Evolutionary conservation across 345 rosid species (phyloP), one percentile per base, ranked within the genome.

Genomic region (Eucalyptus regnans): DNA sequence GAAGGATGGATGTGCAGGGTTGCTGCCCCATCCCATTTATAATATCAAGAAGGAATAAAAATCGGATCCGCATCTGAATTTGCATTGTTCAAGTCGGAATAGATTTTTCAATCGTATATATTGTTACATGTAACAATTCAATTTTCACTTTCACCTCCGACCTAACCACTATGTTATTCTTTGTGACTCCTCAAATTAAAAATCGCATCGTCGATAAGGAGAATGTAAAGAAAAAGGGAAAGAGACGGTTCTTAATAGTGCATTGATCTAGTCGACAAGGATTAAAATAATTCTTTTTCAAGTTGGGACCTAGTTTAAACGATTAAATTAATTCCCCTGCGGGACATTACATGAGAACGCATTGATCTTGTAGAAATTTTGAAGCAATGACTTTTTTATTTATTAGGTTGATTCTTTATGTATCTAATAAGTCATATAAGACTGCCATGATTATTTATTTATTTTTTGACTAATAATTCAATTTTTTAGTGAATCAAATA

Each of bases 161-260:
- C 29, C 64, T n/a, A 10, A 2, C 2, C 0, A 0, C 3, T 23
- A 58, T 58, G 14, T 58, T 5, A 58, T 23, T 9, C 0, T 58
- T 58, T 25, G 3, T 25, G 14, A 10, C n/a, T 58, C 12, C 7
- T 9, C 1, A 58, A 33, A 58, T 2, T 9, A 58, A 58, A 58
- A 2, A 10, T 0, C 5, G 0, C n/a, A 10, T 10, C 3, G 0
- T 58, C 14, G 0, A 58, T 25, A 25, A 7, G n/a, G 13, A 23
- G 64, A 1, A 23, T 14, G 64, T 2, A 5, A 10, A 5, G 64
- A 56, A 56, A 22, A 9, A 58, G 7, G 3, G 3, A 2, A 58
- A 58, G 29, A 10, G 14, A 58, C 1, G 3, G 64, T 58, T 23
- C 29, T 58, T 58, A 58, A 58, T 56, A 56, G 9, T 3, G 0